These are phyloP conservation scores for Kuraishia capsulata DNA, from an alignment of 805 yeast genomes.

Conservation along the genomic window DNA sequence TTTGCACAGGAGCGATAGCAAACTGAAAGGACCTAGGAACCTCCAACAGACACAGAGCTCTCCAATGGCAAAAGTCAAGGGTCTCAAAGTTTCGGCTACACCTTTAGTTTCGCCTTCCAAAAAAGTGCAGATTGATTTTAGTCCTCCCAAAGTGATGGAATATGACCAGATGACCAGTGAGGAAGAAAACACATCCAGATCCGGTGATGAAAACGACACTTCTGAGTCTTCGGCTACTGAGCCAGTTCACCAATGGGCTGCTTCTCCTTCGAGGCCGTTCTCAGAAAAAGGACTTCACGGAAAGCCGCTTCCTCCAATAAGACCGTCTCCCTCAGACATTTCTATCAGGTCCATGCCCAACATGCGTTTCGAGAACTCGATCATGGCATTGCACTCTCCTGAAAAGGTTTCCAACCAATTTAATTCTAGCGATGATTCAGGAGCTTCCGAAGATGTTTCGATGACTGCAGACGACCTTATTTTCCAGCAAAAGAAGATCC, in stretches of 20 bases:
- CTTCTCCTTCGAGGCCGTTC: constrained; percentile 10
- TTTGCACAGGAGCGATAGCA: constrained; percentile 11
- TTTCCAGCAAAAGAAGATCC: constrained; percentile 16
- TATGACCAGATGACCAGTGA: constrained; percentile 18
- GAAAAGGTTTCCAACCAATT: constrained; percentile 11
- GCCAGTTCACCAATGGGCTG: constrained; percentile 17
- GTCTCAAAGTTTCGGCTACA: constrained; percentile 4
- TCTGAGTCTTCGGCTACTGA: constrained; percentile 6
- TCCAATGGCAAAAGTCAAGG: constrained; percentile 8
- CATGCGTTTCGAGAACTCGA: constrained; percentile 10
- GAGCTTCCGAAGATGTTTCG: constrained; percentile 10
- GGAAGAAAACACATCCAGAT: constrained; percentile 7
- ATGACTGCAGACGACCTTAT: constrained; percentile 18
- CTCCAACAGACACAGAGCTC: constrained; percentile 11
- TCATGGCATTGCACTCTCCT: constrained; percentile 7
- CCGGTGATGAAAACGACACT: constrained; percentile 3
- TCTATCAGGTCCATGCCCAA: constrained; percentile 23
- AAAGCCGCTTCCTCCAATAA: constrained; percentile 27
- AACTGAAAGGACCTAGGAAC: constrained; percentile 19
- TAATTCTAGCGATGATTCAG: constrained; percentile 21
- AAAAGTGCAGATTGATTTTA: constrained; percentile 27
- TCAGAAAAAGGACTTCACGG: constrained; percentile 8
- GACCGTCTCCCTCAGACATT: constrained; percentile 22
- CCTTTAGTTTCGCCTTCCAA: constrained; percentile 22
- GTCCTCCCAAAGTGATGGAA: constrained; percentile 28